phyloP scores from a whole-genome alignment of 805 yeast species.

The Saccharomyces eubayanus region DNA sequence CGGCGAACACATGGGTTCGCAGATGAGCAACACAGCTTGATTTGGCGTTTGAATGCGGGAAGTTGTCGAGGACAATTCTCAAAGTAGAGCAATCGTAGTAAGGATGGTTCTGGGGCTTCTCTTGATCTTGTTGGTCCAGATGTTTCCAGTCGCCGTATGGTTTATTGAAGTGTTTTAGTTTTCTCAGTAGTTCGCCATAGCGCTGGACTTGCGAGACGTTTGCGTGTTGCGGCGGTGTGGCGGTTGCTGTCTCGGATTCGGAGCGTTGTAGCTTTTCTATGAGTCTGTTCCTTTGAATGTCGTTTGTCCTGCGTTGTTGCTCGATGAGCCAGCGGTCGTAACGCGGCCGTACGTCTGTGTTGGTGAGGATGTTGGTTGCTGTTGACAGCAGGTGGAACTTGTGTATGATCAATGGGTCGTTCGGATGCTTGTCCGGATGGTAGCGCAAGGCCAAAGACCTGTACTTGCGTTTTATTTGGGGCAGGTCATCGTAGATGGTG shows the following conservation, averaged over 20 bases:
- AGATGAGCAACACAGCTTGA: background rate
- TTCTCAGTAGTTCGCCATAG: constrained; percentile 24
- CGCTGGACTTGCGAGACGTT: constrained; percentile 12
- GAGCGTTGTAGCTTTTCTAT: background rate
- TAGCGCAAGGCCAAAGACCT: constrained; percentile 18
- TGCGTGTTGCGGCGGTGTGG: background rate
- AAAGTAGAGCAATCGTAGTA: constrained; percentile 14
- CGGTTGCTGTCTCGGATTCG: background rate
- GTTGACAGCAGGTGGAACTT: constrained; percentile 21
- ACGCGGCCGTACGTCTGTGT: constrained; percentile 8
- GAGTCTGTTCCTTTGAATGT: background rate
- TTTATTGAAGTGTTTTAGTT: constrained; percentile 20
- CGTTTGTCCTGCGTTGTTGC: background rate
- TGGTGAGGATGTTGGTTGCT: constrained; percentile 23
- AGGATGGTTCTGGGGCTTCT: constrained; percentile 1
- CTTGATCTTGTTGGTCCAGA: background rate
- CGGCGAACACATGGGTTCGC: background rate
- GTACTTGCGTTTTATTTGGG: constrained; percentile 13
- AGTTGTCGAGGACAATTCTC: constrained; percentile 11
- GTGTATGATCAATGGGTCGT: constrained; percentile 10
- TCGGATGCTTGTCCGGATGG: constrained; percentile 25
- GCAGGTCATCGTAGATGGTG: constrained; percentile 7
- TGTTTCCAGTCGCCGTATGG: constrained; percentile 23
- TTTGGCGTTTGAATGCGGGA: background rate
- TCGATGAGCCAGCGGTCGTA: constrained; percentile 19